Conservation (phyloP, 192 early-diverging fungal genomes). For the Rhizophagus sp. region DNA sequence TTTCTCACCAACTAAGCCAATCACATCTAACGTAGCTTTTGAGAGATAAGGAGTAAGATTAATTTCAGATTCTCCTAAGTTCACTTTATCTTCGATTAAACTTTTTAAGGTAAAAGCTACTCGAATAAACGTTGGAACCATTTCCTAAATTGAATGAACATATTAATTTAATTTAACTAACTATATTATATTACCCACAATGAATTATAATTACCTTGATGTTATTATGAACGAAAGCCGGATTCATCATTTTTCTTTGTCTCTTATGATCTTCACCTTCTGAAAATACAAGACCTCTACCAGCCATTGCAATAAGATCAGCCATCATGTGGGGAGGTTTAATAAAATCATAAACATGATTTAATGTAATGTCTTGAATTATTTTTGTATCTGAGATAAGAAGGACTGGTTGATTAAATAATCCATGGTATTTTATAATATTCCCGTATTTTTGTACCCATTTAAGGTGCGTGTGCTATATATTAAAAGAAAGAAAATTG, state of each 20-base stretch:
- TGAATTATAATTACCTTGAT: not conserved
- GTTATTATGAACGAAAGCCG: no score
- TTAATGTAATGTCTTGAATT: slow-evolving; percentile 20
- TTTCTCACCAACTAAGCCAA: slow-evolving; percentile 4
- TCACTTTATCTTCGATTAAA: not conserved
- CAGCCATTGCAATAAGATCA: slow-evolving; percentile 33
- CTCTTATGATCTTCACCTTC: not conserved
- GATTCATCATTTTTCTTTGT: no score
- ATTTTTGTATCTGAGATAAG: no score
- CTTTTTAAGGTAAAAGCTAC: no score
- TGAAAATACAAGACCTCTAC: slow-evolving; percentile 51
- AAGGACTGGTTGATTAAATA: no score
- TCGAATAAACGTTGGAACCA: no score
- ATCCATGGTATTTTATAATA: no score
- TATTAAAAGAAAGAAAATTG: not conserved
- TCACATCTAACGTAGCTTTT: slow-evolving; percentile 41
- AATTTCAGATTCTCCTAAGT: slow-evolving; percentile 33
- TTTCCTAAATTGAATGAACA: no score
- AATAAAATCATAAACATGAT: slow-evolving; percentile 49
- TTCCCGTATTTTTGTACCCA: no score
- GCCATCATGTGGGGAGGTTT: slow-evolving; percentile 36
- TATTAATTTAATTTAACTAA: no score
- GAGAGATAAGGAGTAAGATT: slow-evolving; percentile 41
- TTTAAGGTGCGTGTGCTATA: not conserved
- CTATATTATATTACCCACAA: not conserved